phyloP scores from a whole-genome alignment of 2,329 filamentous ascomycete genomes.

The Ophiostoma ulmi region DNA sequence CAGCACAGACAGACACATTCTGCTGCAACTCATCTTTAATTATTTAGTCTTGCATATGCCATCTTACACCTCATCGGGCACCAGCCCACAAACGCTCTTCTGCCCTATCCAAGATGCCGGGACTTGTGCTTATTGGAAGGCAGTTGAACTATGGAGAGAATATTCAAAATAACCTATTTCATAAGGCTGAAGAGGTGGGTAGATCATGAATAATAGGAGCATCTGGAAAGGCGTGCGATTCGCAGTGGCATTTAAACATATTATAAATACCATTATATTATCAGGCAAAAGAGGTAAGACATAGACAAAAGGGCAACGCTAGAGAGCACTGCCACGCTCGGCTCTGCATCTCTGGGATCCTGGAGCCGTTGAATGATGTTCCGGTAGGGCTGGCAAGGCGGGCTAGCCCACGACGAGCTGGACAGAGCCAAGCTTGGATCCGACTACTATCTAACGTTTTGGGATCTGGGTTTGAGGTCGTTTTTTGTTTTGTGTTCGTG shows the following conservation, averaged over 20 bases:
- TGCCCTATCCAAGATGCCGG: slow-evolving; percentile 1
- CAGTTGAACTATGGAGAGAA: background rate
- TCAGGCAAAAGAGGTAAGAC: background rate
- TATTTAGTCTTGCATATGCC: background rate
- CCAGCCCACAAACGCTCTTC: slow-evolving; percentile 3
- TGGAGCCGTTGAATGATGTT: slow-evolving; percentile 6
- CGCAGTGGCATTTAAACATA: background rate
- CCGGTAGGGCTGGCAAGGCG: slow-evolving; percentile 12
- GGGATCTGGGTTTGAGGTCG: background rate
- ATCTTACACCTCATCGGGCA: background rate
- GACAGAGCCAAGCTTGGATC: slow-evolving; percentile 10
- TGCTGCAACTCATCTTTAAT: background rate
- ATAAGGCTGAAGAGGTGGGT: slow-evolving; percentile 9
- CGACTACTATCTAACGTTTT: too few relatives aligned
- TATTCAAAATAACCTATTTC: background rate
- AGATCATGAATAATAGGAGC: background rate
- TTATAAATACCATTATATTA: background rate
- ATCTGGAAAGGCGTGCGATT: background rate
- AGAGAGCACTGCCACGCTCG: slow-evolving; percentile 32
- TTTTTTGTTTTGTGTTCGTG: background rate
- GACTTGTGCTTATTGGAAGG: background rate
- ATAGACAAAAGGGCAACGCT: slow-evolving; percentile 22
- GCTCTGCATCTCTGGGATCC: slow-evolving; percentile 27
- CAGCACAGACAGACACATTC: background rate
- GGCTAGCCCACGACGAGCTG: slow-evolving; percentile 22